Base-by-base conservation (phyloP, 441 rosid species). In the Pelargonium australe region DNA sequence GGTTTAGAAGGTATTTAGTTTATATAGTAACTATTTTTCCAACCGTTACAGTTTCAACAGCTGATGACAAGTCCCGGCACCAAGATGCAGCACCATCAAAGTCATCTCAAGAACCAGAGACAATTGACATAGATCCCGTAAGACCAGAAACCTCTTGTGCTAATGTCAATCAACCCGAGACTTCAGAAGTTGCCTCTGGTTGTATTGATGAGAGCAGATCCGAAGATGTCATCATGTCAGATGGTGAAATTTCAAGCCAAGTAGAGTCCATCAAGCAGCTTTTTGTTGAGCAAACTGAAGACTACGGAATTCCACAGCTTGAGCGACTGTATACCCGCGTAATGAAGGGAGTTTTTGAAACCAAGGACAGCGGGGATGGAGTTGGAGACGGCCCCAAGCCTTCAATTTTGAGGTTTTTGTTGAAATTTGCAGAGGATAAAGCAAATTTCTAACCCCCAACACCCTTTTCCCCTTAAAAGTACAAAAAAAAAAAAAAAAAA, bases 341-440 rank as follows among this genome's bases (percentile, higher is more conserved):
- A 68, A 85, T 92, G 86, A 95, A 89, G 75, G 88, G 86, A 28
- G 84, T 87, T 69, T 87, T 89, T 23, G 87, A 82, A 76, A 76
- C 80, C 45, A 82, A 78, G 78, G 85, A 79, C 66, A 72, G 67
- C 74, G 82, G 81, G 70, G 71, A 67, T 60, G 80, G 34, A 72
- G 85, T 68, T 60, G 80, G 34, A 71, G 85, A 84, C 40, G 80
- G 80, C 51, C 86, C 86, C 68, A 89, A 76, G 82, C 75, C 76
- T 75, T 84, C 95, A 78, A 80, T 90, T 89, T 87, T 95, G 97
- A 85, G 84, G 84, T 88, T 88, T 83, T 87, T 95, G 74, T 76
- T 81, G 77, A 85, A 81, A 71, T 88, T 87, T 84, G 91, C 85
- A 0, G 88, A 86, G 88, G 86, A 79, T 66, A 69, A 77, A 60